A percentile compares a stretch with the other conserved stretches of the same genome.
These are phyloP conservation scores for Dictyostelium capitatum DNA, from an alignment of 78 protist species.

Conservation along the genomic window DNA sequence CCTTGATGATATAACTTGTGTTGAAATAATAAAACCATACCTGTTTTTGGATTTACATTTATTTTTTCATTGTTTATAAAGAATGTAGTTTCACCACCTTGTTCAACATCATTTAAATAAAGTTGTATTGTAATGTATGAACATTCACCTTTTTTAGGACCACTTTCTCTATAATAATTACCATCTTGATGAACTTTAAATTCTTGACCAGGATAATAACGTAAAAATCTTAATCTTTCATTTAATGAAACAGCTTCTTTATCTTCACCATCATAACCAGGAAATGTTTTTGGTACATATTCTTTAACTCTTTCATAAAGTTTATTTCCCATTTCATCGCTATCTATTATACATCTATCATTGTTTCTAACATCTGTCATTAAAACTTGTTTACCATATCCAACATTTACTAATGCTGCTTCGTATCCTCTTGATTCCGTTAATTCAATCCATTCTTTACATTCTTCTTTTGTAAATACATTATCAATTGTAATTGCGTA, in stretches of 20 bases:
- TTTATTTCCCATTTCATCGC: slow-evolving; percentile 44
- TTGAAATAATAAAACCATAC: too few relatives aligned
- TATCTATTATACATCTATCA: slow-evolving; percentile 63
- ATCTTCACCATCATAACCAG: too few relatives aligned
- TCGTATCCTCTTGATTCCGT: slow-evolving; percentile 51
- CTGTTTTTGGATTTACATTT: too few relatives aligned
- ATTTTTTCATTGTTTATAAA: too few relatives aligned
- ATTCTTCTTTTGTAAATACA: slow-evolving; percentile 61
- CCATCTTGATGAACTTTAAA: slow-evolving; percentile 51
- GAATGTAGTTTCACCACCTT: slow-evolving; percentile 53
- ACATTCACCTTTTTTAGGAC: slow-evolving; percentile 42
- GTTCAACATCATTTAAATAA: slow-evolving; percentile 26
- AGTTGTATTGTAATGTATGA: slow-evolving; percentile 32
- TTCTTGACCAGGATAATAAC: slow-evolving; percentile 29
- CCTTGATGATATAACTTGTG: too few relatives aligned
- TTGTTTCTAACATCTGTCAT: slow-evolving; percentile 58
- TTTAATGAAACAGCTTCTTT: slow-evolving; percentile 11
- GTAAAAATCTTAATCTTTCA: slow-evolving; percentile 55
- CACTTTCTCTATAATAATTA: background rate
- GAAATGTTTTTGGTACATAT: slow-evolving; percentile 6
- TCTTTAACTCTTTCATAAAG: slow-evolving; percentile 30
- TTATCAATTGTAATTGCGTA: slow-evolving; percentile 45
- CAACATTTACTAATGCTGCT: slow-evolving; percentile 44
- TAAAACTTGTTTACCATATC: slow-evolving; percentile 48
- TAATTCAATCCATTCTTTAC: slow-evolving; percentile 36